Evolutionary conservation across 805 yeast species (phyloP).

Genomic region (Myxozyma sirexii): DNA sequence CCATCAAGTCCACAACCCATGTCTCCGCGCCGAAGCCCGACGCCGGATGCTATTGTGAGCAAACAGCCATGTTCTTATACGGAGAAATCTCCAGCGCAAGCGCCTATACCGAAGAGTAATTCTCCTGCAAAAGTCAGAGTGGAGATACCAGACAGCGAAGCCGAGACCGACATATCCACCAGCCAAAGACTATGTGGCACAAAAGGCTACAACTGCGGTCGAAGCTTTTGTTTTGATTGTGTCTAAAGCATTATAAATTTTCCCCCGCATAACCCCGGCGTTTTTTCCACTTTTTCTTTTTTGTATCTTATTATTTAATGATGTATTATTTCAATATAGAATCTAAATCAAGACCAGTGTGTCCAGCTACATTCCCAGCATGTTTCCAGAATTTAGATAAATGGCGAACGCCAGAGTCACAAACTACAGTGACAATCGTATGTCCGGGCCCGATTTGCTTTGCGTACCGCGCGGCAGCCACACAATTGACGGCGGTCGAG

Average conservation of each 20-base stretch:
- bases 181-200: conserved; percentile 18
- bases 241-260: not conserved
- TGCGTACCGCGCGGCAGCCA: conserved; percentile 75
- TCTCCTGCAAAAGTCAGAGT: not conserved
- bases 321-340: not conserved
- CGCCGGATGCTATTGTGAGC: too few species aligned
- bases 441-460: conserved; percentile 58
- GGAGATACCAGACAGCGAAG: conserved; percentile 8
- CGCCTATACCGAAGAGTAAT: too few species aligned
- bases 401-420: conserved; percentile 92
- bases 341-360: conserved; percentile 3
- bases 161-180: not conserved
- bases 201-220: conserved; percentile 28
- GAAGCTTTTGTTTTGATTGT: conserved; percentile 30
- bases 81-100: not conserved
- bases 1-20: not conserved
- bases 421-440: conserved; percentile 78
- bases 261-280: not conserved
- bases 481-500: conserved; percentile 91
- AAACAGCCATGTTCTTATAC: too few species aligned
- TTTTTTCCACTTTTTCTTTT: not conserved
- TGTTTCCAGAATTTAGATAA: conserved; percentile 86
- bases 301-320: not conserved
- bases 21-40: too few species aligned
- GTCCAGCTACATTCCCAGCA: conserved; percentile 5